Evolutionary conservation across 176 grass and related monocot species (phyloP).

Genomic region (Tillandsia leiboldiana): DNA sequence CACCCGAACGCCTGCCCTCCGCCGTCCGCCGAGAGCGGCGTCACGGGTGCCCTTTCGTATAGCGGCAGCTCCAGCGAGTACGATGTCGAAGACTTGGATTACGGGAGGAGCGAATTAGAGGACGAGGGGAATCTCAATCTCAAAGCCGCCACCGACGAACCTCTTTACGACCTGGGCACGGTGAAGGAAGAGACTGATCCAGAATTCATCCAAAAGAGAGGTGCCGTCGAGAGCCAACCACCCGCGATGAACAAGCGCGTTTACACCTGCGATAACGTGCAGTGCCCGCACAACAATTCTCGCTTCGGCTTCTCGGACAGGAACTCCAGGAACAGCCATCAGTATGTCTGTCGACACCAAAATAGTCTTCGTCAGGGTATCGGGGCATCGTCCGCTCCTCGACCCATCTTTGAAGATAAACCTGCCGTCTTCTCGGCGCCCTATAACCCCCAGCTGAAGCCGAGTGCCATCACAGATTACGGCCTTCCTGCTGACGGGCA

Average conservation of each 20-base stretch:
- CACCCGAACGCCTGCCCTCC: slow-evolving; percentile 42
- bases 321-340: slow-evolving; percentile 59
- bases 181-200: slow-evolving; percentile 67
- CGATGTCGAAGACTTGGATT: slow-evolving; percentile 64
- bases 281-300: slow-evolving; percentile 51
- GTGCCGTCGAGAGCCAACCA: slow-evolving; percentile 31
- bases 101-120: slow-evolving; percentile 53
- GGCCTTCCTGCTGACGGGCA: slow-evolving; percentile 49
- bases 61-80: slow-evolving; percentile 76
- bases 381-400: background rate
- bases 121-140: slow-evolving; percentile 36
- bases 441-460: slow-evolving; percentile 26
- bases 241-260: slow-evolving; percentile 44
- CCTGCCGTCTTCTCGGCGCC: slow-evolving; percentile 36
- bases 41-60: slow-evolving; percentile 49
- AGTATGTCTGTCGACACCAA: slow-evolving; percentile 65
- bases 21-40: slow-evolving; percentile 13
- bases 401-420: slow-evolving; percentile 45
- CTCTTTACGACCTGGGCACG: background rate
- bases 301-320: slow-evolving; percentile 62
- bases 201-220: slow-evolving; percentile 80
- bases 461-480: slow-evolving; percentile 34
- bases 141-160: slow-evolving; percentile 21
- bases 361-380: slow-evolving; percentile 21
- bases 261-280: slow-evolving; percentile 68